Evolutionary conservation across 768 basidiomycete genomes (phyloP), one percentile per base, ranked within the genome.

Genomic region (Mycena rebaudengoi): DNA sequence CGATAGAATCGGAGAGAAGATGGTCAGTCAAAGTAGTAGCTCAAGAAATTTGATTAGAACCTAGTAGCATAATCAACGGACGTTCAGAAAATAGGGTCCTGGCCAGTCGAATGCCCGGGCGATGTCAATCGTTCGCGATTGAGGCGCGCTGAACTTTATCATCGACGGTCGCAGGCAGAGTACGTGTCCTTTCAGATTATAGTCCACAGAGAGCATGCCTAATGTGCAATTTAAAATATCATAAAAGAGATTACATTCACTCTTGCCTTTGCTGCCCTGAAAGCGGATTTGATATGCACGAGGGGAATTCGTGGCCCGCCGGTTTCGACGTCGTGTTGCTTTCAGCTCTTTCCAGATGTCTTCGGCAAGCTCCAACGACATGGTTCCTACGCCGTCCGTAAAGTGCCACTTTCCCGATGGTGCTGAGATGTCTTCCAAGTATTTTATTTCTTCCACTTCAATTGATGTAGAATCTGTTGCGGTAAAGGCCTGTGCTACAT

Each of bases 401-500:
- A 91, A 91, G 45, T 77, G 75, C 61, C 83, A 86, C 21, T 77
- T 79, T 18, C 65, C 68, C 37, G 71, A 65, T 41, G 59, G 21
- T 1, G 74, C 68, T n/a, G 67, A 62, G 51, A 83, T 82, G 58
- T 87, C 84, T 0, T 62, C 49, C 0, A 75, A 46, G 2, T 64
- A n/a, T 33, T 81, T 68, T 26, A 90, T 82, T 71, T 91, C 87
- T n/a, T 80, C 76, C 0, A 82, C 69, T 20, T 76, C 65, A 14
- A 85, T 73, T 30, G 86, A 70, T 4, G 87, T 85, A 0, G 86
- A 80, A 64, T 92, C 89, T 0, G 91, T 93, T 1, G 90, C 85
- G 1, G 91, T 91, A 73, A 92, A 93, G 0, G 89, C 89, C 70
- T 88, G 90, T 4, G 91, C 91, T 0, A 85, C 91, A 72, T 88